Conservation (phyloP, 305 asterid species). For the Stenogyne calaminthoides region DNA sequence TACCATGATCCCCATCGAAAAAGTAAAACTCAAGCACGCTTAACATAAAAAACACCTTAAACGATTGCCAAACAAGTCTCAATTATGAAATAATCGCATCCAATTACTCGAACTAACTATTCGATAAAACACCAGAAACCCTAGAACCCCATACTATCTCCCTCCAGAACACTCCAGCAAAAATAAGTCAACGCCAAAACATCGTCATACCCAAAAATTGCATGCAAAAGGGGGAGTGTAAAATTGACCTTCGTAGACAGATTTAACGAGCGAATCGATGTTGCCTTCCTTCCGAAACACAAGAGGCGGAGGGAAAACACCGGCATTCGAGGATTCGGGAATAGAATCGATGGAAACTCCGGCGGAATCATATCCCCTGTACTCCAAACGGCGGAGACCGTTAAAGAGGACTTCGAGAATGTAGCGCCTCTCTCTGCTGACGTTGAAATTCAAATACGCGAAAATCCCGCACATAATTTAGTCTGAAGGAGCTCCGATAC, state of each 20-base stretch:
- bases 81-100: background rate
- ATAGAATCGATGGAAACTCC: conserved; percentile 82
- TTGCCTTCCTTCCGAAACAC: conserved; percentile 93
- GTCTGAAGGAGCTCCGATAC: too few relatives aligned
- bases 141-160: background rate
- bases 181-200: background rate
- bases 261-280: conserved; percentile 89
- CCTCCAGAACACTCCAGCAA: background rate
- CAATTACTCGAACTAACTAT: background rate
- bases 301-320: conserved; percentile 47
- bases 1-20: conserved; percentile 21
- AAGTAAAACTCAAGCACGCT: background rate
- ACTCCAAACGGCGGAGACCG: conserved; percentile 96
- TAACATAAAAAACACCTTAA: background rate
- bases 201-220: background rate
- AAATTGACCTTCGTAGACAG: conserved; percentile 66
- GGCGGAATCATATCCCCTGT: conserved; percentile 96
- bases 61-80: background rate
- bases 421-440: conserved; percentile 75
- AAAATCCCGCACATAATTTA: conserved; percentile 89
- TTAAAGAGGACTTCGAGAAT: conserved; percentile 79
- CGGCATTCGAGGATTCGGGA: background rate
- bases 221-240: conserved; percentile 2
- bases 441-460: conserved; percentile 83
- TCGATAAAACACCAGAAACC: background rate